Conservation (phyloP, 116 monocot species). For the Thalassia testudinum region DNA sequence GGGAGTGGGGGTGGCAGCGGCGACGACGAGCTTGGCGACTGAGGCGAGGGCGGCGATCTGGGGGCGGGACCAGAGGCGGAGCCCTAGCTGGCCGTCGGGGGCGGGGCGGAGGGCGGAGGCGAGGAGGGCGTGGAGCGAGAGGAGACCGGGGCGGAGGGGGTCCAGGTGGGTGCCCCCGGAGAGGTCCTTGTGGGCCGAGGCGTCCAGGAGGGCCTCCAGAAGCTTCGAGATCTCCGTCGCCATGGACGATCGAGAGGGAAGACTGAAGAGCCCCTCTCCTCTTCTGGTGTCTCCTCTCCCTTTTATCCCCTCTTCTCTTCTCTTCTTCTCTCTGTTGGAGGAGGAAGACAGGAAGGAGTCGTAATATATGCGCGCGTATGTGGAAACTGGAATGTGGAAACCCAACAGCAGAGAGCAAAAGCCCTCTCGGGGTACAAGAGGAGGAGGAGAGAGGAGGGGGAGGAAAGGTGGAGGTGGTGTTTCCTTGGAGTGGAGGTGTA, state of each 20-base stretch:
- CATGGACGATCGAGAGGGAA: constrained; percentile 11
- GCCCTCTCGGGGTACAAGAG: too few species aligned
- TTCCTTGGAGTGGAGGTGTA: too few species aligned
- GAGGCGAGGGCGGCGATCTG: constrained; percentile 47
- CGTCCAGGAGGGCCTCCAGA: constrained; percentile 32
- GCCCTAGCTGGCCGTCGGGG: constrained; percentile 12
- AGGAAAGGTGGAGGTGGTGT: too few species aligned
- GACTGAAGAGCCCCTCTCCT: too few species aligned
- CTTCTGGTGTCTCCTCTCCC: too few species aligned
- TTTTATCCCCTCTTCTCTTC: too few species aligned
- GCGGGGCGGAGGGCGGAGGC: constrained; percentile 14
- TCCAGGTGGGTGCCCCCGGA: constrained; percentile 21
- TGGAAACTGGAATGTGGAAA: too few species aligned
- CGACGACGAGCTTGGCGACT: constrained; percentile 22
- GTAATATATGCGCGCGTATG: too few species aligned
- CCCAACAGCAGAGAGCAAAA: too few species aligned
- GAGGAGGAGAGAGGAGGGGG: too few species aligned
- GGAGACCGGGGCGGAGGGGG: constrained; percentile 25
- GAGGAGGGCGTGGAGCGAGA: constrained; percentile 22
- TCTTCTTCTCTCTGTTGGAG: too few species aligned
- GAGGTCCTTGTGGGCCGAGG: constrained; percentile 11
- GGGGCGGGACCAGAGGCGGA: constrained; percentile 24
- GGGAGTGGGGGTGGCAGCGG: constrained; percentile 23
- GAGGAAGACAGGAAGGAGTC: too few species aligned
- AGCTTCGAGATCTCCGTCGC: constrained; percentile 46